Evolutionary conservation across 2,329 filamentous ascomycete species (phyloP).

Genomic region (Stachybotrys chartarum): DNA sequence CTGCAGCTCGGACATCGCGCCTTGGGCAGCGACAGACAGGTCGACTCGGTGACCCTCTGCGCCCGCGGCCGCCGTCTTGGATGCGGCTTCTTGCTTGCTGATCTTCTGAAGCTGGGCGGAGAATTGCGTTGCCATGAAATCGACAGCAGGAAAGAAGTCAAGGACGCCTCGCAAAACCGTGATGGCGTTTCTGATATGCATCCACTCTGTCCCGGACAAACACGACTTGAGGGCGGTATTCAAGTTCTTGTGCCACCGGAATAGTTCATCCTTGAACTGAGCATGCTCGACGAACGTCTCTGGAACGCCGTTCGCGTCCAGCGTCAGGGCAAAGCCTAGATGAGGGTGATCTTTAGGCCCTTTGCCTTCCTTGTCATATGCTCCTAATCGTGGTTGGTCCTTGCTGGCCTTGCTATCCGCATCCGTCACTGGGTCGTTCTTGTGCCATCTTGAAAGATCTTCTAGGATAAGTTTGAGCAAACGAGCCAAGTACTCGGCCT

Average conservation of each 20-base stretch:
- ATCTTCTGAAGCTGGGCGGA: conserved; percentile 60
- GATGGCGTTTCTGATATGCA: conserved; percentile 95
- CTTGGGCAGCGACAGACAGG: conserved; percentile 65
- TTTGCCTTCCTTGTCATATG: conserved; percentile 74
- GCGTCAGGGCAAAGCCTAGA: conserved; percentile 69
- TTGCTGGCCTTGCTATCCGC: conserved; percentile 26
- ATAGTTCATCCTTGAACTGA: conserved; percentile 77
- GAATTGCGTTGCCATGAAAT: conserved; percentile 73
- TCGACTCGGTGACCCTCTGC: conserved; percentile 61
- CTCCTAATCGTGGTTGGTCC: conserved; percentile 54
- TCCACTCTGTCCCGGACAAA: conserved; percentile 80
- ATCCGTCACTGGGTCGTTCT: conserved; percentile 47
- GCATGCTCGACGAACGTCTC: conserved; percentile 72
- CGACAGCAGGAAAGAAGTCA: conserved; percentile 78
- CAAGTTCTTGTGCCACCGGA: conserved; percentile 84
- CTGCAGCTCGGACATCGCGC: conserved; percentile 62
- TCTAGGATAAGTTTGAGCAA: conserved; percentile 78
- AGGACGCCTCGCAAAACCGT: conserved; percentile 77
- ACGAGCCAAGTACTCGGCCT: conserved; percentile 87
- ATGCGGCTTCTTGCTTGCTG: conserved; percentile 49
- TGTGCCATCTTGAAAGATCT: conserved; percentile 80
- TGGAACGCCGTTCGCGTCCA: conserved; percentile 61
- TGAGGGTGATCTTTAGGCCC: conserved; percentile 45
- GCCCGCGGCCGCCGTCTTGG: conserved; percentile 38
- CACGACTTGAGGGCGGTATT: conserved; percentile 75